Conservation (phyloP, 2,329 filamentous ascomycete species). For the Aspergillus tubingensis region DNA sequence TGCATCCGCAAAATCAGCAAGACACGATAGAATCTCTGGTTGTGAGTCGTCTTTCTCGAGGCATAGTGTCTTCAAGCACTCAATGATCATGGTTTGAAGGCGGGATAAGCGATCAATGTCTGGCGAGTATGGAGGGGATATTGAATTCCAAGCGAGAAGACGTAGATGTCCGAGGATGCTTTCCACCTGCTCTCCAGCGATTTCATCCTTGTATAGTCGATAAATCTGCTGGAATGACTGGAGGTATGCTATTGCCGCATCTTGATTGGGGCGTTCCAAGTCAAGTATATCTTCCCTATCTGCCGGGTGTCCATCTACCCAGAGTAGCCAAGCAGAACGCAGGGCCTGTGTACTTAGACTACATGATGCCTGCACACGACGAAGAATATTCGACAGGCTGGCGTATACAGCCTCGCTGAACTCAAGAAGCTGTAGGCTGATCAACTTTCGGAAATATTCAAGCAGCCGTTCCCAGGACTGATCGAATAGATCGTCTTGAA, state of each 20-base stretch:
- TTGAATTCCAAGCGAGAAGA: slow-evolving; percentile 71
- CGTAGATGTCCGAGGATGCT: slow-evolving; percentile 72
- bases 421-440: slow-evolving; percentile 66
- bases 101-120: slow-evolving; percentile 42
- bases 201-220: slow-evolving; percentile 65
- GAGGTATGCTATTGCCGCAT: slow-evolving; percentile 82
- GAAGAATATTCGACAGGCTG: slow-evolving; percentile 64
- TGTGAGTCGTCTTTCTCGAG: slow-evolving; percentile 41
- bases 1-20: slow-evolving; percentile 70
- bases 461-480: slow-evolving; percentile 75
- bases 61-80: slow-evolving; percentile 40
- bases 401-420: slow-evolving; percentile 72
- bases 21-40: slow-evolving; percentile 40
- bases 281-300: slow-evolving; percentile 46
- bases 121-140: slow-evolving; percentile 41
- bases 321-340: slow-evolving; percentile 67
- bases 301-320: slow-evolving; percentile 66
- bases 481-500: slow-evolving; percentile 66
- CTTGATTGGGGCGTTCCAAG: slow-evolving; percentile 67
- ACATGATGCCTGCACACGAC: slow-evolving; percentile 47
- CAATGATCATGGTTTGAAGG: slow-evolving; percentile 38
- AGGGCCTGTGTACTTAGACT: slow-evolving; percentile 52
- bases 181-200: slow-evolving; percentile 64
- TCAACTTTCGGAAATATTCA: slow-evolving; percentile 64
- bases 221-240: slow-evolving; percentile 76